Evolutionary conservation across 306 rosid genomes (phyloP).

Genomic region (Geum urbanum): DNA sequence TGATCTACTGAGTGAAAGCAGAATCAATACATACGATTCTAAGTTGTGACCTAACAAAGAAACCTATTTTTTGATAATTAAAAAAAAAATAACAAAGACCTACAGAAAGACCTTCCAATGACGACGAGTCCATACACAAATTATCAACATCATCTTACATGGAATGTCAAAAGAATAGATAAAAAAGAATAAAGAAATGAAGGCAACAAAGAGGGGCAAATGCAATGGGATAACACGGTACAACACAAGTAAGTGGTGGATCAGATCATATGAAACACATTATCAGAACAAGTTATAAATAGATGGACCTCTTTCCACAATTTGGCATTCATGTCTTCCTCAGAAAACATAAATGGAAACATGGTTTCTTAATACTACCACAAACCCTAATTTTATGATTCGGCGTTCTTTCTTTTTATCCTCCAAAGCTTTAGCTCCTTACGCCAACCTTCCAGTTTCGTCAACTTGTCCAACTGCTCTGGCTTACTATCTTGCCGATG

Average conservation of each 20-base stretch:
- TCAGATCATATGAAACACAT: conserved; percentile 2
- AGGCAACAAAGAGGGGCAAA: background rate
- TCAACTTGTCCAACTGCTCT: conserved; percentile 68
- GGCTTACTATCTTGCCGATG: conserved; percentile 53
- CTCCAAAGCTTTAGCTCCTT: conserved; percentile 62
- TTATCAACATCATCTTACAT: background rate
- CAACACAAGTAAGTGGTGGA: background rate
- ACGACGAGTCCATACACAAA: too few species aligned
- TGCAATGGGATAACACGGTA: background rate
- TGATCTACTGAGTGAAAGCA: too few species aligned
- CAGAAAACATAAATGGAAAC: conserved; percentile 25
- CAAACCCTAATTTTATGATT: conserved; percentile 36
- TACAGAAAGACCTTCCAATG: too few species aligned
- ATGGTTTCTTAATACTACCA: conserved; percentile 32
- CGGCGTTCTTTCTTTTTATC: conserved; percentile 53
- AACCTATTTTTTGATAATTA: too few species aligned
- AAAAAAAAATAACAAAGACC: too few species aligned
- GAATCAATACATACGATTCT: too few species aligned
- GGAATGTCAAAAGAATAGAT: background rate
- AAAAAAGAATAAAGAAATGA: background rate
- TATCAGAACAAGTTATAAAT: conserved; percentile 22
- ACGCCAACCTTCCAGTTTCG: conserved; percentile 71
- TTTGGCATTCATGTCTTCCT: conserved; percentile 22
- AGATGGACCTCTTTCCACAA: conserved; percentile 32
- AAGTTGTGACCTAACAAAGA: too few species aligned